A percentile compares a stretch with the other conserved stretches of the same genome.
Evolutionary conservation across 164 flowering plant species (phyloP).

Genomic region (Hamamelis virginiana): DNA sequence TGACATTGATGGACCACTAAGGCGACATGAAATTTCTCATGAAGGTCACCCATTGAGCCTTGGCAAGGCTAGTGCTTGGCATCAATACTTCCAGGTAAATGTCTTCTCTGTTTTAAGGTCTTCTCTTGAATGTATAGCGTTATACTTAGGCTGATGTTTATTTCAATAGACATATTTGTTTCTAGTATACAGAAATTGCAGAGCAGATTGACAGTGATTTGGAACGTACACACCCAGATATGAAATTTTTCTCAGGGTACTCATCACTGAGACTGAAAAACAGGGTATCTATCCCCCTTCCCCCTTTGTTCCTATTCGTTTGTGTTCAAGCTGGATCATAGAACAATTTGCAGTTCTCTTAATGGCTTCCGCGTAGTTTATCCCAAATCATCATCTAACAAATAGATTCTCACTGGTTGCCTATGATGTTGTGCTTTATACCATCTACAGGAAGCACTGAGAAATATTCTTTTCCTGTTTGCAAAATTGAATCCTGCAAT

Average conservation of each 20-base stretch:
- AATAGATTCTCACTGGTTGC: background rate
- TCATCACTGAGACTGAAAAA: constrained; percentile 38
- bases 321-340: background rate
- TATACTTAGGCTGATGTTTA: background rate
- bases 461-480: constrained; percentile 65
- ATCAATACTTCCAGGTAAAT: constrained; percentile 50
- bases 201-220: constrained; percentile 71
- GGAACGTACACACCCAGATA: constrained; percentile 59
- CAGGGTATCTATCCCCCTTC: constrained; percentile 30
- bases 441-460: constrained; percentile 61
- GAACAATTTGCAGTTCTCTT: background rate
- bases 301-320: background rate
- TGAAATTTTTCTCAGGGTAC: constrained; percentile 57
- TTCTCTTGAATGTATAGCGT: constrained; percentile 1
- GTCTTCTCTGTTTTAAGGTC: background rate
- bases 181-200: constrained; percentile 50
- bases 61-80: constrained; percentile 58
- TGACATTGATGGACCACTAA: constrained; percentile 36
- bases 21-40: constrained; percentile 45
- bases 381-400: background rate
- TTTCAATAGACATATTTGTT: constrained; percentile 2
- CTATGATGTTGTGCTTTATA: background rate
- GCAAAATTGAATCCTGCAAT: constrained; percentile 75
- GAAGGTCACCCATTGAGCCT: constrained; percentile 57
- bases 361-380: too few relatives aligned